These are phyloP conservation scores for Solanum bulbocastanum DNA, from an alignment of 257 asterid species.

Conservation along the genomic window DNA sequence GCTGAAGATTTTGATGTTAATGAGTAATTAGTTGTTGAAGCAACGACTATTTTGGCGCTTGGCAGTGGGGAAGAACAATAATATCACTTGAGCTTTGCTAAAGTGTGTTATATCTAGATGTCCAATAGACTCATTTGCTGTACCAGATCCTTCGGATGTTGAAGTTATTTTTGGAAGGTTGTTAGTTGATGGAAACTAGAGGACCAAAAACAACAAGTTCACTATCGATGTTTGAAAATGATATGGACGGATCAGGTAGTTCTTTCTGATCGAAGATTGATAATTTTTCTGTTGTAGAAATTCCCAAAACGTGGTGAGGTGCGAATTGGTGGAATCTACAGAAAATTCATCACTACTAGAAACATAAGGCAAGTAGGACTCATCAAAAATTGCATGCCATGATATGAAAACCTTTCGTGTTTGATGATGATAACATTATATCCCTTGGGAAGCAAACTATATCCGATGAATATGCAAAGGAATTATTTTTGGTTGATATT, in stretches of 20 bases:
- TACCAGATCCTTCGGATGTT: not conserved
- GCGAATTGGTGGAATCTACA: not conserved
- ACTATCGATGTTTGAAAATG: not conserved
- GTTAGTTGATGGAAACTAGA: not conserved
- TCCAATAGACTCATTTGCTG: not conserved
- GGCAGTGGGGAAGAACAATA: not conserved
- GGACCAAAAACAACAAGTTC: not conserved
- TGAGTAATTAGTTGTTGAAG: not conserved
- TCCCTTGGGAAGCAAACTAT: not conserved
- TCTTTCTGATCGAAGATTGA: not conserved
- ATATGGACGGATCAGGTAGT: not conserved
- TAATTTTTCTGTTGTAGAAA: too few relatives aligned
- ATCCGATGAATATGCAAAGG: not conserved
- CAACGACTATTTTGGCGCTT: fast-evolving
- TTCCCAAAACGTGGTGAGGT: not conserved
- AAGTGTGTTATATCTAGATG: not conserved
- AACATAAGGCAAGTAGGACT: not conserved
- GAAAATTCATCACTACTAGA: not conserved
- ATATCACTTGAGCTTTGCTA: not conserved
- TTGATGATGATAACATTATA: not conserved
- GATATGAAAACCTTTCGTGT: not conserved
- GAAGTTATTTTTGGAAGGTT: not conserved
- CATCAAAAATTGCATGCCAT: not conserved
- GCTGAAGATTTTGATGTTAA: not conserved
- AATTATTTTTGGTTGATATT: too few relatives aligned